Percentiles rank a stretch among this genome's conserved stretches.
Evolutionary conservation across 2,329 filamentous ascomycete species (phyloP).

Genomic region (Leptographium lundbergii): DNA sequence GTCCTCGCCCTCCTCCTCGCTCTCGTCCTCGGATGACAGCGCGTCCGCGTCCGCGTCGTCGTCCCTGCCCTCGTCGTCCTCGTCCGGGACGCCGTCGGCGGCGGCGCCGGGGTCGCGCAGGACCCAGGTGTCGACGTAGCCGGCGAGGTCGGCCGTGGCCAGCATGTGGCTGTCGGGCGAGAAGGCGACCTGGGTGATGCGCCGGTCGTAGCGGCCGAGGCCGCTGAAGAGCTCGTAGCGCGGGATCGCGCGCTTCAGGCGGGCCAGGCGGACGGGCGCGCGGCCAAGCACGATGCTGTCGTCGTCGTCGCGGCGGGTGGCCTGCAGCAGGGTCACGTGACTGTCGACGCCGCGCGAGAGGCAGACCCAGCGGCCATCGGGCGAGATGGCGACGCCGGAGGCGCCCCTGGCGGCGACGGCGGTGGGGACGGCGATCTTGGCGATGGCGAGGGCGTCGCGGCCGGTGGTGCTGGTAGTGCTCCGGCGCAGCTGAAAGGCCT

Average conservation of each 20-base stretch:
- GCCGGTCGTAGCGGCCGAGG: slow-evolving; percentile 64
- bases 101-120: slow-evolving; percentile 36
- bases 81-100: no score
- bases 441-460: slow-evolving; percentile 45
- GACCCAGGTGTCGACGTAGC: slow-evolving; percentile 79
- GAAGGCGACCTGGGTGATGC: slow-evolving; percentile 63
- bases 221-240: slow-evolving; percentile 49
- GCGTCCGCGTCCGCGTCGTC: slow-evolving; percentile 13
- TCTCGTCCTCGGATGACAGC: slow-evolving; percentile 17
- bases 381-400: slow-evolving; percentile 55
- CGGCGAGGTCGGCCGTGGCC: slow-evolving; percentile 68
- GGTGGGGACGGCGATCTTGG: slow-evolving; percentile 53
- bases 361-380: slow-evolving; percentile 57
- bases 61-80: slow-evolving; percentile 24
- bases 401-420: slow-evolving; percentile 50
- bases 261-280: slow-evolving; percentile 36
- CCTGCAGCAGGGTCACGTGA: slow-evolving; percentile 30
- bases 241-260: slow-evolving; percentile 30
- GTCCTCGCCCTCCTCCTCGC: slow-evolving; percentile 14
- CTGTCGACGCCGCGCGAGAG: slow-evolving; percentile 19
- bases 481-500: slow-evolving; percentile 8
- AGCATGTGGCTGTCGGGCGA: slow-evolving; percentile 70
- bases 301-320: slow-evolving; percentile 19
- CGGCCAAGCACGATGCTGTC: slow-evolving; percentile 16
- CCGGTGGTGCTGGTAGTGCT: slow-evolving; percentile 16